Percentiles rank a stretch among this genome's conserved stretches.
These are phyloP conservation scores for Phialophora macrospora DNA, from an alignment of 2,329 filamentous ascomycete species.

Conservation along the genomic window DNA sequence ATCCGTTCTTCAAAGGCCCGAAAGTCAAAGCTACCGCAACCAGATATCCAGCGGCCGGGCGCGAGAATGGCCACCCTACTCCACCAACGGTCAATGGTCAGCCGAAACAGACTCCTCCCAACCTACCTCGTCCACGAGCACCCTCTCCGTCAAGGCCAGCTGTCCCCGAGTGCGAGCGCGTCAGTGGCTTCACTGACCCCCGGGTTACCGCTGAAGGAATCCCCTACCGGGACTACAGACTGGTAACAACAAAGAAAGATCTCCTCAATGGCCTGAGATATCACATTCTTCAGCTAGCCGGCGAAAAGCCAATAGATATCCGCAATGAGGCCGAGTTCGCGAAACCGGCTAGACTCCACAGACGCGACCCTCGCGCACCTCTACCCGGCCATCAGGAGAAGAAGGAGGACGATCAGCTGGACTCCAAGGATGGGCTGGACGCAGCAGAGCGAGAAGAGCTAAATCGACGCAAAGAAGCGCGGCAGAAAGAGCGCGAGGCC, in stretches of 20 bases:
- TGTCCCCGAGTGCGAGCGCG: constrained; percentile 29
- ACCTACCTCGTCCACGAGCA: constrained; percentile 18
- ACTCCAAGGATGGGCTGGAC: constrained; percentile 67
- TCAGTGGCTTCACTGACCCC: constrained; percentile 40
- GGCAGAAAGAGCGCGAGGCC: constrained; percentile 81
- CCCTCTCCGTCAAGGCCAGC: constrained; percentile 20
- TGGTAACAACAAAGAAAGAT: constrained; percentile 82
- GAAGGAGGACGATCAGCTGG: constrained; percentile 49
- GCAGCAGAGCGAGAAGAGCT: constrained; percentile 46
- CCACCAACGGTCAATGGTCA: constrained; percentile 29
- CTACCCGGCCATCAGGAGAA: constrained; percentile 51
- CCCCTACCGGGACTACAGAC: constrained; percentile 63
- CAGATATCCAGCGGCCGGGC: constrained; percentile 13
- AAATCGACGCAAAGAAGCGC: constrained; percentile 62
- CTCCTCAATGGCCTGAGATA: constrained; percentile 79
- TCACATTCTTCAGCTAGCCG: constrained; percentile 83
- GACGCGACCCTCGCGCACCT: constrained; percentile 78
- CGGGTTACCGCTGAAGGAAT: constrained; percentile 31
- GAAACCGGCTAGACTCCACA: constrained; percentile 83
- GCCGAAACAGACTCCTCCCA: constrained; percentile 14
- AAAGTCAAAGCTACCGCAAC: constrained; percentile 18
- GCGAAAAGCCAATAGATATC: constrained; percentile 66
- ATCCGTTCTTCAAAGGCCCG: constrained; percentile 36
- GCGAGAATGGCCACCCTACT: constrained; percentile 32
- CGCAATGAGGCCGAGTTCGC: constrained; percentile 83